Evolutionary conservation across 441 rosid genomes (phyloP).

Genomic region (Croton laevigatus): DNA sequence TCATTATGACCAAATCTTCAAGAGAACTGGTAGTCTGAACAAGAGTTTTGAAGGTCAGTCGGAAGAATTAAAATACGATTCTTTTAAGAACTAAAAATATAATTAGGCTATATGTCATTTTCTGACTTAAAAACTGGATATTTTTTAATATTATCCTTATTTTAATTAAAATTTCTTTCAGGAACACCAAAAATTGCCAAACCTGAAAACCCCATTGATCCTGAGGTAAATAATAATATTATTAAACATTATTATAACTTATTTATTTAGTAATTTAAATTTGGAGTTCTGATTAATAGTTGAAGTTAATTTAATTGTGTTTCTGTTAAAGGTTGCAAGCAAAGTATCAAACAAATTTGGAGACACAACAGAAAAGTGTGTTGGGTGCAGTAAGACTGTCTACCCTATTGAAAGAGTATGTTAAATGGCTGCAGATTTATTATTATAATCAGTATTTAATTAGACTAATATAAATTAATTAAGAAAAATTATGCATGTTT

Average conservation of each 20-base stretch:
- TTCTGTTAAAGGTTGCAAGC: constrained; percentile 35
- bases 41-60: constrained; percentile 73
- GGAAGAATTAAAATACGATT: too few relatives aligned
- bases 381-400: constrained; percentile 43
- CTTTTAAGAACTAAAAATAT: too few relatives aligned
- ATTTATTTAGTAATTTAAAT: too few relatives aligned
- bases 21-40: constrained; percentile 58
- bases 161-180: constrained; percentile 18
- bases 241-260: not conserved
- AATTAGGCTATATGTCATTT: too few relatives aligned
- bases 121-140: too few relatives aligned
- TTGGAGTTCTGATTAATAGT: too few relatives aligned
- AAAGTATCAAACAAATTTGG: constrained; percentile 45
- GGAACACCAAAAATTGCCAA: constrained; percentile 54
- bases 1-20: constrained; percentile 65
- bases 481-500: not conserved
- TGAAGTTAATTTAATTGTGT: not conserved
- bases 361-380: constrained; percentile 58
- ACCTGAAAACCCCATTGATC: constrained; percentile 38
- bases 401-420: constrained; percentile 59
- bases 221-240: constrained; percentile 36
- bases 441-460: too few relatives aligned
- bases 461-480: too few relatives aligned
- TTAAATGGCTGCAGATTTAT: too few relatives aligned
- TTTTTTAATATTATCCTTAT: too few relatives aligned